Percentiles rank a stretch among this genome's conserved stretches.
Evolutionary conservation across 2,329 filamentous ascomycete genomes (phyloP).

Genomic region (Allantophomopsis lycopodina): DNA sequence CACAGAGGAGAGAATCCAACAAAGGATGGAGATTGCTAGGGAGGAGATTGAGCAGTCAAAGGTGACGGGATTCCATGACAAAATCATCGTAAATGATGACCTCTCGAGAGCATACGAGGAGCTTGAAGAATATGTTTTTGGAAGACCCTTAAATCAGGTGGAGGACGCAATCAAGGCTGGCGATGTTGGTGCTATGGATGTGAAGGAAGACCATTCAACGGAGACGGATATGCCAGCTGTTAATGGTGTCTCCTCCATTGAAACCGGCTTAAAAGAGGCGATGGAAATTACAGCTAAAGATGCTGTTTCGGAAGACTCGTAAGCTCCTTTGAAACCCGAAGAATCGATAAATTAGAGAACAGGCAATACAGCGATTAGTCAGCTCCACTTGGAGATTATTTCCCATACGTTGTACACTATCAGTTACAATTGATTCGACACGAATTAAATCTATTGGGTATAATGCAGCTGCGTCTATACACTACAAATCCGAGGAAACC

Average conservation of each 20-base stretch:
- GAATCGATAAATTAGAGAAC: too few relatives aligned
- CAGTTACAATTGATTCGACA: too few relatives aligned
- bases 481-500: too few relatives aligned
- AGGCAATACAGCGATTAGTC: too few relatives aligned
- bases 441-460: too few relatives aligned
- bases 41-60: conserved; percentile 29
- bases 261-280: neutral
- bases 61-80: conserved; percentile 32
- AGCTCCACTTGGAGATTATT: too few relatives aligned
- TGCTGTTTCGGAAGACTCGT: too few relatives aligned
- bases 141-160: neutral
- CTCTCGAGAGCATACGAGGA: conserved; percentile 32
- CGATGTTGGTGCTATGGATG: conserved; percentile 3
- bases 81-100: conserved; percentile 34
- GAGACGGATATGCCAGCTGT: neutral
- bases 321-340: too few relatives aligned
- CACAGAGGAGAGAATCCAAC: conserved; percentile 31
- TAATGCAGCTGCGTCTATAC: too few relatives aligned
- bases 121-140: conserved; percentile 34
- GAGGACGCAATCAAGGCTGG: conserved; percentile 1
- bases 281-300: too few relatives aligned
- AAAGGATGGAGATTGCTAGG: conserved; percentile 24
- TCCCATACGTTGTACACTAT: too few relatives aligned
- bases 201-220: conserved; percentile 1
- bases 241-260: too few relatives aligned